These are phyloP conservation scores for Kodamaea laetipori DNA, from an alignment of 805 yeast species.

Conservation along the genomic window DNA sequence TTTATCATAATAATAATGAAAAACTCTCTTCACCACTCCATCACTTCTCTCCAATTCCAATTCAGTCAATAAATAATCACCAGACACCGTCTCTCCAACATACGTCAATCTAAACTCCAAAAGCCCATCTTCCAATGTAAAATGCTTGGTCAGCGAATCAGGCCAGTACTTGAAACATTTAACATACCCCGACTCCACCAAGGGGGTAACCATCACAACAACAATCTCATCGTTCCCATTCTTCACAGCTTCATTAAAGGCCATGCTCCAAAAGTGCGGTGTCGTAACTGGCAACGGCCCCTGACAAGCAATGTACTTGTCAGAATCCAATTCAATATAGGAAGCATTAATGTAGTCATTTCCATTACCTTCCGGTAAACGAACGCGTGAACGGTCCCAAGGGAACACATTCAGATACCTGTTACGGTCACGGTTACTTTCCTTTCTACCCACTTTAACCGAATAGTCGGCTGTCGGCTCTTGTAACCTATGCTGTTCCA, in stretches of 20 bases:
- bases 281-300: conserved; percentile 53
- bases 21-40: conserved; percentile 23
- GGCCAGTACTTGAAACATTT: conserved; percentile 50
- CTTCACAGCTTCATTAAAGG: conserved; percentile 34
- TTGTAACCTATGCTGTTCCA: conserved; percentile 13
- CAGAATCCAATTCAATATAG: conserved; percentile 19
- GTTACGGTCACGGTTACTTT: conserved; percentile 23
- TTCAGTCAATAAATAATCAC: conserved; percentile 30
- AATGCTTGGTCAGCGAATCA: background rate
- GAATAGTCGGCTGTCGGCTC: conserved; percentile 10
- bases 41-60: conserved; percentile 22
- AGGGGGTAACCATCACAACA: conserved; percentile 53
- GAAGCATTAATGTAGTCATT: conserved; percentile 46
- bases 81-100: conserved; percentile 20
- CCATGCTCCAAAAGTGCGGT: conserved; percentile 55
- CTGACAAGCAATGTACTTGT: conserved; percentile 66
- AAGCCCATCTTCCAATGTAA: conserved; percentile 11
- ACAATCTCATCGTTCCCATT: conserved; percentile 29
- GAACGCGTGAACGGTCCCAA: conserved; percentile 40
- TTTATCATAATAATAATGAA: conserved; percentile 42
- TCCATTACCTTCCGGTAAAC: conserved; percentile 22
- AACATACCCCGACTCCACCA: conserved; percentile 42
- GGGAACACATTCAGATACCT: conserved; percentile 45
- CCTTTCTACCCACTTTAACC: conserved; percentile 8
- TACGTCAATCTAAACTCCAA: conserved; percentile 15